These are phyloP conservation scores for Ceratocystis diversiconidia DNA, from an alignment of 2,329 filamentous ascomycete species.

Conservation along the genomic window DNA sequence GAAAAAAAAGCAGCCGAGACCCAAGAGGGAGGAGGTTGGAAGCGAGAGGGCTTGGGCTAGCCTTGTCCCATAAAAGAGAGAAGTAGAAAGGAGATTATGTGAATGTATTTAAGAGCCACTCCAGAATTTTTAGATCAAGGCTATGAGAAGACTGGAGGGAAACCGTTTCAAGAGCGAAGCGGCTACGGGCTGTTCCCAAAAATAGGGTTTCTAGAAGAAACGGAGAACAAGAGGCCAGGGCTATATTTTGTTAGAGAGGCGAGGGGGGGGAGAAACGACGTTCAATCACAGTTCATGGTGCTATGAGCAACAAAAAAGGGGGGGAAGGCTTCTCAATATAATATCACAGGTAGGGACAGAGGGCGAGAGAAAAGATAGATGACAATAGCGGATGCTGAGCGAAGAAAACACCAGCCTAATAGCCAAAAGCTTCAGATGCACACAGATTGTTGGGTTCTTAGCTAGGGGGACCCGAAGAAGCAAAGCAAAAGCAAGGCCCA, in stretches of 20 bases:
- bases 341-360: too few species aligned
- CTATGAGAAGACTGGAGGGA: not conserved
- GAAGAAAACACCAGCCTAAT: too few species aligned
- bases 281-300: not conserved
- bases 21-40: not conserved
- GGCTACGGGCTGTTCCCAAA: not conserved
- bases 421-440: too few species aligned
- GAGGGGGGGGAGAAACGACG: not conserved
- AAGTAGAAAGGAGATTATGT: too few species aligned
- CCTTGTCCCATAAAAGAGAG: not conserved
- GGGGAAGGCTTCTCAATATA: not conserved
- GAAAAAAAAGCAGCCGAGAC: not conserved
- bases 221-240: not conserved
- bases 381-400: not conserved
- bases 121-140: not conserved
- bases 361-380: not conserved
- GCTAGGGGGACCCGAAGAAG: not conserved
- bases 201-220: not conserved
- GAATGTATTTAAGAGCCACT: too few species aligned
- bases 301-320: not conserved
- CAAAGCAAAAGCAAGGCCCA: not conserved
- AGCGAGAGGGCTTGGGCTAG: not conserved
- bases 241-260: not conserved
- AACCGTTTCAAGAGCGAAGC: slow-evolving; percentile 1
- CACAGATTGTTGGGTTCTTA: too few species aligned